Evolutionary conservation across 495 filamentous ascomycete species (phyloP), one percentile per base, ranked within the genome.

Genomic region (Talaromyces ruber): DNA sequence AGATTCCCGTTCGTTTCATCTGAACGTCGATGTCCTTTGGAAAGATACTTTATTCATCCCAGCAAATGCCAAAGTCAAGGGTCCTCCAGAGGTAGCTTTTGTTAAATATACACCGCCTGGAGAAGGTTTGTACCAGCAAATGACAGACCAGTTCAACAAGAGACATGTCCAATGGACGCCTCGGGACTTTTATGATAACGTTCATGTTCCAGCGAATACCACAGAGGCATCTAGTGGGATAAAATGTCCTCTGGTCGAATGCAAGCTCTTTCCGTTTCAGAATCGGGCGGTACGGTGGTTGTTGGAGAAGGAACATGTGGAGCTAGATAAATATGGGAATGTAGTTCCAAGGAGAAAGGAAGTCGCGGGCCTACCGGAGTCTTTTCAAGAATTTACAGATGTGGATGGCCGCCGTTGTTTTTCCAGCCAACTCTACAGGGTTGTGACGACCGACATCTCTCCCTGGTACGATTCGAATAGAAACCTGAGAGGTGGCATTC

Each of bases 231-330:
- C 81, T 21, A 70, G 69, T 14, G 56, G 71, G n/a, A 71, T 85
- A 3, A 70, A 73, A 64, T 74, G 74, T 45, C 67, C 67, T 16
- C 52, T 75, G 8, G 65, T 84, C 5, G 68, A 77, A 14, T 85
- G 78, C 62, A 67, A 80, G 28, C 74, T 92, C 4, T 88, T 87
- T 66, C 86, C 88, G 0, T 93, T 91, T 64, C 89, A 93, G 67
- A 79, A 81, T 62, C 77, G 89, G 64, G 81, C 89, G n/a, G 80
- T 92, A 4, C 71, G 79, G 51, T 93, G 89, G 88, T 74, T 93
- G 63, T 63, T 92, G 30, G 64, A 68, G 58, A 78, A 83, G 66
- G 89, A 92, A 66, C 78, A 82, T 7, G 70, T 80, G 64, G 66
- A 72, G 9, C 67, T 79, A 16, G 63, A 70, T 24, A 60, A 67